Percentiles rank a stretch among this genome's conserved stretches.
phyloP scores from a whole-genome alignment of 2,329 filamentous ascomycete species.

The Ascochyta fabae region DNA sequence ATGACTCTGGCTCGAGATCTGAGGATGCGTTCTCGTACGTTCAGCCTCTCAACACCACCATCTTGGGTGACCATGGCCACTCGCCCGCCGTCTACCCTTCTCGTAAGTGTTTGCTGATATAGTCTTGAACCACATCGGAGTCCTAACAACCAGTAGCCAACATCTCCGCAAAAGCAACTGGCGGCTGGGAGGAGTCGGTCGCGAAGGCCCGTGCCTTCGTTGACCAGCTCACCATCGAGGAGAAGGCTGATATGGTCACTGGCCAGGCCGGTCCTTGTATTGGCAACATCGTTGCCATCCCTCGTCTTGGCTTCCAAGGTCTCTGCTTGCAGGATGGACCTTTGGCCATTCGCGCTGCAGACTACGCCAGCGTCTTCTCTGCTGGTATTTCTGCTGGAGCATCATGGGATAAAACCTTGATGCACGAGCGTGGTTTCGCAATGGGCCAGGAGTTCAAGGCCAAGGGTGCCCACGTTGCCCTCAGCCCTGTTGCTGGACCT shows the following conservation, averaged over 20 bases:
- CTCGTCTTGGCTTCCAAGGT: constrained; percentile 48
- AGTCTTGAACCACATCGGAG: background rate
- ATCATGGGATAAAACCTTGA: constrained; percentile 50
- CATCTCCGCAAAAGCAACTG: constrained; percentile 34
- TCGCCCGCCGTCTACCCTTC: constrained; percentile 39
- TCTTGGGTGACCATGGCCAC: constrained; percentile 37
- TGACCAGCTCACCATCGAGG: constrained; percentile 38
- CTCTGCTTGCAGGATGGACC: constrained; percentile 52
- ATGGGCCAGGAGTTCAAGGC: constrained; percentile 47
- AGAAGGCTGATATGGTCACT: constrained; percentile 46
- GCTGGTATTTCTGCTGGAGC: constrained; percentile 47
- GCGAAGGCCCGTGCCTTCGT: constrained; percentile 42
- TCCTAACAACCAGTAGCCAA: constrained; percentile 51
- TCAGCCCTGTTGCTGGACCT: constrained; percentile 59
- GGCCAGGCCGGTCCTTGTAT: constrained; percentile 62
- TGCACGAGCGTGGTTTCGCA: constrained; percentile 47
- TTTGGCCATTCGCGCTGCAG: constrained; percentile 45
- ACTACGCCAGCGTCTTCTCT: constrained; percentile 49
- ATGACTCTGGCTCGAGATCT: constrained; percentile 18
- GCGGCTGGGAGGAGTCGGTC: constrained; percentile 43
- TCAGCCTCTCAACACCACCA: constrained; percentile 40
- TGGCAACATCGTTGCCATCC: constrained; percentile 52
- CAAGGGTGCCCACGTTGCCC: constrained; percentile 50
- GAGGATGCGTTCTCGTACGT: constrained; percentile 37
- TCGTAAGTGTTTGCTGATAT: constrained; percentile 25